Percentiles rank a stretch among this genome's conserved stretches.
Conservation (phyloP, 441 rosid genomes). For the Euphorbia schlechtendalii region DNA sequence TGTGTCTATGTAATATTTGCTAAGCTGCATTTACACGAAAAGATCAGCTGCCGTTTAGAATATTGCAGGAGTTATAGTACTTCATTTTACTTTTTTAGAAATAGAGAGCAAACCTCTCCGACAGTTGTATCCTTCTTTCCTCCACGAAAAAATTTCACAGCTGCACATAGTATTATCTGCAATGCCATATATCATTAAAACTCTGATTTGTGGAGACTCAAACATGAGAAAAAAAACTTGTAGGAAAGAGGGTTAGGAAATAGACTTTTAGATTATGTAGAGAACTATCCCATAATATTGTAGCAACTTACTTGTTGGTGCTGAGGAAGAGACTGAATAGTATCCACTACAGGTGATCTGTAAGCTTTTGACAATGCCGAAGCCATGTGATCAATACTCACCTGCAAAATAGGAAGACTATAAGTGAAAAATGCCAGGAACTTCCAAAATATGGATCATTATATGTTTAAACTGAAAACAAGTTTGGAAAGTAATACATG, state of each 20-base stretch:
- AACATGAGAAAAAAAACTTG: slow-evolving; percentile 2
- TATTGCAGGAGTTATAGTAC: slow-evolving; percentile 1
- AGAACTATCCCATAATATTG: background rate
- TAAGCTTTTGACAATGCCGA: slow-evolving; percentile 74
- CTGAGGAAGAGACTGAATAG: slow-evolving; percentile 88
- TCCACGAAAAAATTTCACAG: slow-evolving; percentile 70
- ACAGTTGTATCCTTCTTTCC: slow-evolving; percentile 67
- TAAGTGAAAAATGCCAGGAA: background rate
- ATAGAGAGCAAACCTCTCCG: slow-evolving; percentile 45
- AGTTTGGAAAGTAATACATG: background rate
- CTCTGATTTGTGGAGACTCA: background rate
- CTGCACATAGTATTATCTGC: slow-evolving; percentile 80
- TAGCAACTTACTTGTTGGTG: slow-evolving; percentile 75
- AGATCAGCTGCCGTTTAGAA: slow-evolving; percentile 15
- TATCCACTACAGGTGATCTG: slow-evolving; percentile 69
- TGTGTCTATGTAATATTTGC: slow-evolving; percentile 51
- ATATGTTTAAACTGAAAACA: background rate
- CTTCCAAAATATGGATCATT: background rate
- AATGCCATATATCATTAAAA: background rate
- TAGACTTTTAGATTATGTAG: too few species aligned
- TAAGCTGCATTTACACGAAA: slow-evolving; percentile 44
- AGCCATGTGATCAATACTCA: slow-evolving; percentile 80
- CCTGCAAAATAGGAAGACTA: slow-evolving; percentile 33
- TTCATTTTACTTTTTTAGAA: background rate
- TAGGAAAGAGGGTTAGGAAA: background rate